Evolutionary conservation across 768 basidiomycete genomes (phyloP).

Genomic region (Xerocomellus intermedius): DNA sequence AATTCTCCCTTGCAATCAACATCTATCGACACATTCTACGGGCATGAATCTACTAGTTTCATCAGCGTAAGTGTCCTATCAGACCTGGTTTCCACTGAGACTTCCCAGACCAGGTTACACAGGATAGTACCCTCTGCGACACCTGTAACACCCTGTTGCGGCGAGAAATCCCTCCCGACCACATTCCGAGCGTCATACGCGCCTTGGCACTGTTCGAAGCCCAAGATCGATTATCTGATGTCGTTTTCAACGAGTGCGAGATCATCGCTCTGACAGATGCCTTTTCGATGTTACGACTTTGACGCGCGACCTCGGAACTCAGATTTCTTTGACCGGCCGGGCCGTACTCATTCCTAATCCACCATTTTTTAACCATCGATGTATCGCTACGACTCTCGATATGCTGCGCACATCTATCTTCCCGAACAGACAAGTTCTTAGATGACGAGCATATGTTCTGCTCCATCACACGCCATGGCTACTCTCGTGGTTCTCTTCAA

Average conservation of each 20-base stretch:
- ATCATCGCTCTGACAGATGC: slow-evolving; percentile 15
- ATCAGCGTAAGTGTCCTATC: slow-evolving; percentile 8
- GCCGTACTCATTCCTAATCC: background rate
- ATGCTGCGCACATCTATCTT: background rate
- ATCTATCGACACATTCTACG: slow-evolving; percentile 2
- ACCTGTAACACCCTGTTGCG: slow-evolving; percentile 12
- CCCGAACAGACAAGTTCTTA: background rate
- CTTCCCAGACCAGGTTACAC: background rate
- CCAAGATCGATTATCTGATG: slow-evolving; percentile 4
- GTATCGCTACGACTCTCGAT: background rate
- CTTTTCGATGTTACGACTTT: slow-evolving; percentile 25
- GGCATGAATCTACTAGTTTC: slow-evolving; percentile 2
- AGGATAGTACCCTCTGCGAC: slow-evolving; percentile 17
- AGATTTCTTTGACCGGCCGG: background rate
- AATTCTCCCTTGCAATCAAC: background rate
- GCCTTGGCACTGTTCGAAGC: slow-evolving; percentile 18
- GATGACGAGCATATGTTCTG: background rate
- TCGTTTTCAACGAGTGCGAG: slow-evolving; percentile 13
- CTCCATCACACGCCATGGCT: background rate
- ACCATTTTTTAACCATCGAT: background rate
- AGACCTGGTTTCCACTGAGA: background rate
- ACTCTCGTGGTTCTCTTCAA: background rate
- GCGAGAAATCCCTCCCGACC: slow-evolving; percentile 16
- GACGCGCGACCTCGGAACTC: background rate
- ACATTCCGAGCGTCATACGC: slow-evolving; percentile 24